Base-by-base conservation (phyloP, 2,329 filamentous ascomycete genomes). In the Rutstroemia sydowiana region DNA sequence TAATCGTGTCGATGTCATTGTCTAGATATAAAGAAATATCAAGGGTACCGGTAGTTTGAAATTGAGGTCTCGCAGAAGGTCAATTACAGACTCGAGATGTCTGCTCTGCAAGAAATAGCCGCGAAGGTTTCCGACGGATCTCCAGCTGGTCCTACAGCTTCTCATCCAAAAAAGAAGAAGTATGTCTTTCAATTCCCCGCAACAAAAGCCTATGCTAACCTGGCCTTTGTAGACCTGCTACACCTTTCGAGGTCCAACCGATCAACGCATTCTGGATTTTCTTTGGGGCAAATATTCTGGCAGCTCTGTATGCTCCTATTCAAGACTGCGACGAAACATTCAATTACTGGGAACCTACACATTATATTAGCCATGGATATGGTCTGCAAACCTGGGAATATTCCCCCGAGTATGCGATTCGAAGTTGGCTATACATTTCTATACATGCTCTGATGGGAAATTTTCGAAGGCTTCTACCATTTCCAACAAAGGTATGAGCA, bases 361-460 rank as follows among this genome's bases (percentile, higher is more conserved):
- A 98, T 70, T 98, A 96, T 69, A 78, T 98, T 26, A 86, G 83
- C 54, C 90, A 96, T 73, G 88, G 88, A 62, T 92, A 95, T 65
- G 93, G 92, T 36, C 76, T 96, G 46, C 91, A 98, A 72, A 98
- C 93, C 1, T 98, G 93, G 93, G 93, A 98, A 70, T 98, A 97
- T 71, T 95, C 92, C 1, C 93, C 93, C 5, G 85, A 92, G 53
- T 97, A 87, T 70, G 88, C 90, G 46, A 96, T 98, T 61, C 84
- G 93, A 57, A 96, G 90, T 71, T 98, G 93, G 93, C 75, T 90
- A 20, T 98, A 98, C 65, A 76, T 95, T 34, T 79, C 75, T 5
- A 70, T 96, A 1, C 92, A 98, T 69, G 87, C 90, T 23, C 60
- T 84, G 18, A 70, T 87, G 42, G 85, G 83, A 41, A 87, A 81